phyloP scores from a whole-genome alignment of 2,329 filamentous ascomycete species.

The Chaetomium sp. region DNA sequence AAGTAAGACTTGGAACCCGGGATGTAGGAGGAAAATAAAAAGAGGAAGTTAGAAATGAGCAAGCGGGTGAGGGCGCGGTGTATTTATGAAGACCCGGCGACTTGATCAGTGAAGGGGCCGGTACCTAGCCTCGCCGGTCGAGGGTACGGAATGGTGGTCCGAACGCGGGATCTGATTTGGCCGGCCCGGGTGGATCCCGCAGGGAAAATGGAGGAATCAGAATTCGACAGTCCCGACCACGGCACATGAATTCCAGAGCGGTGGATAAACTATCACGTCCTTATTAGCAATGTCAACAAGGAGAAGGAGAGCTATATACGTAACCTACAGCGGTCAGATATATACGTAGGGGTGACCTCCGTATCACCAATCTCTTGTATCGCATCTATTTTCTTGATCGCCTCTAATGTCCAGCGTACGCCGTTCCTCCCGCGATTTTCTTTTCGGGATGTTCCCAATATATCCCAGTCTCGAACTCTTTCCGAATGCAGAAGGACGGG shows the following conservation, averaged over 20 bases:
- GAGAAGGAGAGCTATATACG: too few relatives aligned
- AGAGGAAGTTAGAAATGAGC: conserved; percentile 2
- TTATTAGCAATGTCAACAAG: too few relatives aligned
- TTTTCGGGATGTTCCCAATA: too few relatives aligned
- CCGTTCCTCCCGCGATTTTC: too few relatives aligned
- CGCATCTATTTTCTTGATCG: too few relatives aligned
- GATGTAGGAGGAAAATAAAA: conserved; percentile 2
- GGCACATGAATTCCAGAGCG: not conserved
- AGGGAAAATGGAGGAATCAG: not conserved
- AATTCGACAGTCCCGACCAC: not conserved
- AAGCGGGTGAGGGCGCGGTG: conserved; percentile 3
- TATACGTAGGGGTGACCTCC: too few relatives aligned
- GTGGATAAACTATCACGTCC: too few relatives aligned
- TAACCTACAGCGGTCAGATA: too few relatives aligned
- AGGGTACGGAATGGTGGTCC: not conserved
- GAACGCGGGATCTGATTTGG: not conserved
- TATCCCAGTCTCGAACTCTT: too few relatives aligned
- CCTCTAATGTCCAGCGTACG: too few relatives aligned
- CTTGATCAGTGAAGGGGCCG: conserved; percentile 1
- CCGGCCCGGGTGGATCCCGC: not conserved
- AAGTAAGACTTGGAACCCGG: not conserved
- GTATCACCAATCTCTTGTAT: too few relatives aligned
- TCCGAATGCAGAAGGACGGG: too few relatives aligned
- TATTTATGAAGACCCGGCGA: conserved; percentile 3
- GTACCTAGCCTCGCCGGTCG: conserved; percentile 1